Conservation (phyloP, 1,284 basidiomycete species). For the Tilletia indica region DNA sequence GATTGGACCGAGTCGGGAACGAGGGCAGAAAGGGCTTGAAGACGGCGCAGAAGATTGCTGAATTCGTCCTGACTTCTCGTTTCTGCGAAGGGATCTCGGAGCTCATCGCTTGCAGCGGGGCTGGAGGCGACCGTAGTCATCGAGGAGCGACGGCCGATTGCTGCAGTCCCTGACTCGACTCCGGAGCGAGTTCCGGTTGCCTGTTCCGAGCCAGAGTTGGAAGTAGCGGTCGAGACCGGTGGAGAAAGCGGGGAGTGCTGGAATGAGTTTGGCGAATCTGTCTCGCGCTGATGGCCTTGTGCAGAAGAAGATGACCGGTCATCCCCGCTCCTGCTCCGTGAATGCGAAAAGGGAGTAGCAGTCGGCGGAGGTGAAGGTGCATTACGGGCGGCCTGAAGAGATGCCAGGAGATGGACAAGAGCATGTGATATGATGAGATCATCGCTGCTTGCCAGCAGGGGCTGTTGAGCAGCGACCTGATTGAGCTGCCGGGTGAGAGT, state of each 20-base stretch:
- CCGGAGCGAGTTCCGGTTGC: background rate
- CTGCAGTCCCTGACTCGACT: background rate
- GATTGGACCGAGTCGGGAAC: background rate
- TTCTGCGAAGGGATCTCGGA: background rate
- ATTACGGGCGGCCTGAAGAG: constrained; percentile 2
- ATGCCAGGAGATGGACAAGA: background rate
- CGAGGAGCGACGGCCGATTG: background rate
- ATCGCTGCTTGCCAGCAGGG: constrained; percentile 16
- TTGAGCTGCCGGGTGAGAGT: background rate
- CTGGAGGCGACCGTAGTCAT: background rate
- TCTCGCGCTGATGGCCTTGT: background rate
- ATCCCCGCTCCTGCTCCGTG: background rate
- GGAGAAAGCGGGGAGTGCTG: background rate
- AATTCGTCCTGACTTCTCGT: constrained; percentile 11
- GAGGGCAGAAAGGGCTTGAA: background rate
- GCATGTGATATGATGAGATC: constrained; percentile 4
- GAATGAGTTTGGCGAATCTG: background rate
- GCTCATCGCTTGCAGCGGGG: constrained; percentile 14
- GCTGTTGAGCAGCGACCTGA: constrained; percentile 14
- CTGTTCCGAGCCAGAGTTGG: background rate
- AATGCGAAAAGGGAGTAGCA: background rate
- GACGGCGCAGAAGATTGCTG: background rate
- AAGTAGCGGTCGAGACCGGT: background rate
- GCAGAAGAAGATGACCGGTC: background rate
- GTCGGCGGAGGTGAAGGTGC: background rate